Conservation (phyloP, 192 early-diverging fungal species). For the Rhizophagus sp. region DNA sequence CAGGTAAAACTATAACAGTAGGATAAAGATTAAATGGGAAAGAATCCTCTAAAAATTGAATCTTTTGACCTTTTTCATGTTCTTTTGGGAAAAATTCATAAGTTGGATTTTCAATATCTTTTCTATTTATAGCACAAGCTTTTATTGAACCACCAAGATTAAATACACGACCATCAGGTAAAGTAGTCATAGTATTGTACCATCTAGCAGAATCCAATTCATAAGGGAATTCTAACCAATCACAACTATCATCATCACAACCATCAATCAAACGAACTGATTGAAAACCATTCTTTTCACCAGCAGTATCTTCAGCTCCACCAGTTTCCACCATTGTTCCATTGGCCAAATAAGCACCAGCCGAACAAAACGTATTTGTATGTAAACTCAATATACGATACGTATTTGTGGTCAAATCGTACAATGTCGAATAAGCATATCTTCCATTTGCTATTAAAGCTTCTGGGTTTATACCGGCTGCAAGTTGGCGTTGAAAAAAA, state of each 20-base stretch:
- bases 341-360: slow-evolving; percentile 55
- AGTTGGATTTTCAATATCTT: slow-evolving; percentile 49
- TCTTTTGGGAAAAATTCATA: slow-evolving; percentile 40
- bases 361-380: slow-evolving; percentile 62
- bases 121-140: slow-evolving; percentile 45
- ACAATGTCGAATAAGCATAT: slow-evolving; percentile 48
- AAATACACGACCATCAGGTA: slow-evolving; percentile 51
- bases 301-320: slow-evolving; percentile 41
- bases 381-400: slow-evolving; percentile 47
- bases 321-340: slow-evolving; percentile 57
- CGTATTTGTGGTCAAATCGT: slow-evolving; percentile 47
- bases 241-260: slow-evolving; percentile 47
- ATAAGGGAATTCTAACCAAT: slow-evolving; percentile 45
- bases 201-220: slow-evolving; percentile 37
- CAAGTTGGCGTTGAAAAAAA: not conserved
- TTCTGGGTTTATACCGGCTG: slow-evolving; percentile 51
- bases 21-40: slow-evolving; percentile 43
- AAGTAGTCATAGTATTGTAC: slow-evolving; percentile 40
- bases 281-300: slow-evolving; percentile 36
- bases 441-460: slow-evolving; percentile 46
- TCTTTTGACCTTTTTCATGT: not conserved
- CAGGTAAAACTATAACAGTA: not conserved
- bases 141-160: slow-evolving; percentile 57
- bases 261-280: slow-evolving; percentile 49
- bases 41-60: slow-evolving; percentile 46